Evolutionary conservation across 73 alveolate genomes (phyloP).

Genomic region (Stentor coeruleus): DNA sequence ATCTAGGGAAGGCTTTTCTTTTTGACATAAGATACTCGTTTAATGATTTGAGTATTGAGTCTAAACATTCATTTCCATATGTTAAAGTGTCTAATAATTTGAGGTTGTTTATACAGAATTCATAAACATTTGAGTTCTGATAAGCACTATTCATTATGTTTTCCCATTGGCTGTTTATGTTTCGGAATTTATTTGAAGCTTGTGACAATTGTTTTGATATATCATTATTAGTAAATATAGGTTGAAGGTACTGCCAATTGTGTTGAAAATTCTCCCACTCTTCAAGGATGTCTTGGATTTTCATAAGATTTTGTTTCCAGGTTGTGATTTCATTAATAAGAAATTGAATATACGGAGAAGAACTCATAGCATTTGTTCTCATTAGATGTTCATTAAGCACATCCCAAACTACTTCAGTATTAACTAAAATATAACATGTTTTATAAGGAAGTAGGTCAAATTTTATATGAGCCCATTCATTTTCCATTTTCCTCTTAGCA

Average conservation of each 20-base stretch:
- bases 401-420: slow-evolving; percentile 81
- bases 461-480: slow-evolving; percentile 75
- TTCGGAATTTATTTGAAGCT: slow-evolving; percentile 66
- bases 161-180: slow-evolving; percentile 75
- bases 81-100: slow-evolving; percentile 51
- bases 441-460: slow-evolving; percentile 65
- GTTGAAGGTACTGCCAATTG: slow-evolving; percentile 83
- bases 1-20: slow-evolving; percentile 88
- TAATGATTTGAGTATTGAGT: slow-evolving; percentile 72
- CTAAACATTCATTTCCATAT: slow-evolving; percentile 73
- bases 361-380: slow-evolving; percentile 70
- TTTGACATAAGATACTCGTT: slow-evolving; percentile 77
- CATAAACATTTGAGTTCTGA: slow-evolving; percentile 71
- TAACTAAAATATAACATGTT: slow-evolving; percentile 60
- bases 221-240: slow-evolving; percentile 80
- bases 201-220: slow-evolving; percentile 73
- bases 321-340: slow-evolving; percentile 68
- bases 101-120: slow-evolving; percentile 59
- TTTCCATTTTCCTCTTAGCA: slow-evolving; percentile 70
- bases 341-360: slow-evolving; percentile 74
- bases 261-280: slow-evolving; percentile 90
- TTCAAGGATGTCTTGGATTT: slow-evolving; percentile 78
- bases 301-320: slow-evolving; percentile 66
- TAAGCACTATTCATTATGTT: slow-evolving; percentile 57
- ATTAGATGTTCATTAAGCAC: slow-evolving; percentile 73